A percentile compares a stretch with the other conserved stretches of the same genome.
phyloP scores from a whole-genome alignment of 371 early-diverging fungal species.

The Chytridium lagenaria region DNA sequence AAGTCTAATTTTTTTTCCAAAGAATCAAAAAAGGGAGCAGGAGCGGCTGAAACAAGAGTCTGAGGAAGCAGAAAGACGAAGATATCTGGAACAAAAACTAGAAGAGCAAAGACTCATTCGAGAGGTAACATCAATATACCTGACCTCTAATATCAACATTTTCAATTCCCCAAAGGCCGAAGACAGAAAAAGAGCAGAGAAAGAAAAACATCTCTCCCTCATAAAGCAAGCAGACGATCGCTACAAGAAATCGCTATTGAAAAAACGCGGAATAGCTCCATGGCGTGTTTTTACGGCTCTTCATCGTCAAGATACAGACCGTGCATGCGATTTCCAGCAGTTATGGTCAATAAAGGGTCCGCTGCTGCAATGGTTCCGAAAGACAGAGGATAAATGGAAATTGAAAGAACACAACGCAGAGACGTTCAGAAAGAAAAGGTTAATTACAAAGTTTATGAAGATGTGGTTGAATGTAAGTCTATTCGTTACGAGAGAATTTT shows the following conservation, averaged over 20 bases:
- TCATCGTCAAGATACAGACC: not conserved
- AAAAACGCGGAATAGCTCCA: not conserved
- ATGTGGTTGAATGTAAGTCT: not conserved
- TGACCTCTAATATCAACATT: not conserved
- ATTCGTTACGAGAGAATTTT: not conserved
- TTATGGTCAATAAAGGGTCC: not conserved
- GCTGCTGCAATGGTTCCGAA: not conserved
- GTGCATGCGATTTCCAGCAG: not conserved
- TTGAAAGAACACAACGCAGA: not conserved
- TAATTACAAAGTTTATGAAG: not conserved
- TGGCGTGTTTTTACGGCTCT: not conserved
- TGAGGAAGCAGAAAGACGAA: not conserved
- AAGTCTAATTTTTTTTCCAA: no score
- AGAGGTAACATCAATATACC: not conserved
- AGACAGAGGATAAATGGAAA: not conserved
- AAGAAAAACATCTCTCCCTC: not conserved
- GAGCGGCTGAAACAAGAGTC: not conserved
- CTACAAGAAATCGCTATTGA: not conserved
- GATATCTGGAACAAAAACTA: slow-evolving; percentile 7
- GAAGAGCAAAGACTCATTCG: not conserved
- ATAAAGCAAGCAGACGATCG: not conserved
- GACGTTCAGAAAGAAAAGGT: not conserved
- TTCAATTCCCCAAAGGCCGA: not conserved
- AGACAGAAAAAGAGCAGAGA: not conserved
- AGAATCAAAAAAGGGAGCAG: not conserved